Evolutionary conservation across 495 filamentous ascomycete species (phyloP), one percentile per base, ranked within the genome.

Genomic region (Tuber aestivum): DNA sequence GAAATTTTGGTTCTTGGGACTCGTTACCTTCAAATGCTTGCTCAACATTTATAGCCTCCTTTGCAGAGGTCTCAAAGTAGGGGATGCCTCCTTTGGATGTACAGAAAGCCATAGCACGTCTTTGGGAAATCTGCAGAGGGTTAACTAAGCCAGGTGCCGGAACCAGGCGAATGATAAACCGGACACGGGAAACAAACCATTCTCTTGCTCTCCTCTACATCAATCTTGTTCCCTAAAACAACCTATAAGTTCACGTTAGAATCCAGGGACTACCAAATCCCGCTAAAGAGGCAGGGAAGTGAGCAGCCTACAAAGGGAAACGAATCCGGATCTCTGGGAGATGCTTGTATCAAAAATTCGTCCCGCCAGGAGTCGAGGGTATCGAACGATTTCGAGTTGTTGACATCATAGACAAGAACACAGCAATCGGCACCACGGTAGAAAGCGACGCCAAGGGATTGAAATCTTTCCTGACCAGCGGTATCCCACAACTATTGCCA

Each of bases 391-490:
- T 98, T 98, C 61, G 94, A 92, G 84, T 97, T 98, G 86, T 98
- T 99, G 83, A 99, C 95, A 83, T 99, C 95, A 85, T 94, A 99
- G 40, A 98, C 95, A 41, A 99, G 86, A 48, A 99, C 95, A 85
- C 95, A 99, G 89, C 95, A 99, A 86, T 99, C 95, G 76, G 95
- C 95, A 77, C 95, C 95, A 76, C 95, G 89, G 85, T 99, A 99
- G 87, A 99, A 99, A 42, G 95, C 95, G 38, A 99, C 95, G 76
- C 96, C 95, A 75, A 99, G 86, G 42, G 94, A 97, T 84, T 99
- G 95, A 83, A 99, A 99, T 72, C 95, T 90, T 85, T 99, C 95
- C 83, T 99, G 95, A 32, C 95, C 95, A 21, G 95, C 95, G 8
- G 95, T 99, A 85, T 99, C 95, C 95, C 95, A 99, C 56, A 99